Evolutionary conservation across 768 basidiomycete species (phyloP).

Genomic region (Lyophyllum semitale): DNA sequence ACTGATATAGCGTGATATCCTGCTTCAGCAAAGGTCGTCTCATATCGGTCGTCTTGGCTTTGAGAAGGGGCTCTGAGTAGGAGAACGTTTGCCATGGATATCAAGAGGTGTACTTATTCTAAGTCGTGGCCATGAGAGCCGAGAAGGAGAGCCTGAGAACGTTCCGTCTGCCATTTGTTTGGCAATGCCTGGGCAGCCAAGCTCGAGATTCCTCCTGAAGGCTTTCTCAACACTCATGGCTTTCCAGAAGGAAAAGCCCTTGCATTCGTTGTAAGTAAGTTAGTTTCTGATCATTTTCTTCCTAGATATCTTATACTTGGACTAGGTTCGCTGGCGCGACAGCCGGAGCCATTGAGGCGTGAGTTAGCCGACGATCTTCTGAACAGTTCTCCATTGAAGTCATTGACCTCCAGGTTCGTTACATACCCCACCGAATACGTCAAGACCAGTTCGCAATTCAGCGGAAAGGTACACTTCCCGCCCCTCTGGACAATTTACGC

Average conservation of each 20-base stretch:
- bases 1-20: constrained; percentile 62
- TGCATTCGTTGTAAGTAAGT: constrained; percentile 67
- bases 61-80: constrained; percentile 44
- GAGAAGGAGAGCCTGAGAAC: background rate
- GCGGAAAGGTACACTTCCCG: constrained; percentile 58
- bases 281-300: background rate
- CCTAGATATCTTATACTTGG: background rate
- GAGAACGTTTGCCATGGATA: constrained; percentile 39
- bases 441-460: constrained; percentile 93
- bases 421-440: constrained; percentile 92
- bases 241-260: constrained; percentile 74
- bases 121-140: background rate
- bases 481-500: background rate
- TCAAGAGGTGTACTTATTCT: background rate
- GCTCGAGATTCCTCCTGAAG: background rate
- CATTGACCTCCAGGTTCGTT: constrained; percentile 53
- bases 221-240: constrained; percentile 32
- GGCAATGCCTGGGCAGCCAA: constrained; percentile 3
- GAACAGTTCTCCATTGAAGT: constrained; percentile 35
- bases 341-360: constrained; percentile 94
- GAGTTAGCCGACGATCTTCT: constrained; percentile 32
- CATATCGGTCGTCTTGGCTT: constrained; percentile 59
- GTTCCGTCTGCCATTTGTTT: constrained; percentile 3
- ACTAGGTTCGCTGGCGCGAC: constrained; percentile 79
- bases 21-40: constrained; percentile 42